Evolutionary conservation across 2,329 filamentous ascomycete species (phyloP), one percentile per base, ranked within the genome.

Genomic region (Apiospora saccharicola): DNA sequence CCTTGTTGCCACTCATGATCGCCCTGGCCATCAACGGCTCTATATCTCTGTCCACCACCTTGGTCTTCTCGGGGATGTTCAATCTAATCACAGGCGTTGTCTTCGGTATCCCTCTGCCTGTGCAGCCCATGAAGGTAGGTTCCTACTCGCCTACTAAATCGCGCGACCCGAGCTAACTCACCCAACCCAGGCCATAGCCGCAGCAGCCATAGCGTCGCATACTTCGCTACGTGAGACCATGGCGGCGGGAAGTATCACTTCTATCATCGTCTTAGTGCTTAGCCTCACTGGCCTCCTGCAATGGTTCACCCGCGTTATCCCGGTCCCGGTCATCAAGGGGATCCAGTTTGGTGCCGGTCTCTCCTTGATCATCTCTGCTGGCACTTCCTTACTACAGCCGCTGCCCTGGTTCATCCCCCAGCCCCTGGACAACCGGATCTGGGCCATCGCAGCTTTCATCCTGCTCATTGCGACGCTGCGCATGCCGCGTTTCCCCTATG

Each of bases 331-430:
- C 0, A 92, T 98, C 70, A 98, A 97, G 80, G 96, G 96, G 43
- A 98, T 98, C 75, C 96, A 98, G 82, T 90, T 98, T 68, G 96
- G 96, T 49, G 96, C 96, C 5, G 96, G 96, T 1, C 85, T 98
- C 68, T 94, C 93, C 22, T 88, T 98, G 22, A 89, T 95, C 71
- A 88, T 97, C 72, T 93, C 93, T 16, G 94, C 94, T 10, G 94
- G 94, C 3, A 86, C 87, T 0, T 88, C 86, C 67, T 87, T 97
- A 72, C 86, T 96, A 16, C 85, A 87, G 24, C 90, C 90, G 2
- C 85, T 98, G 4, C 85, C 86, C 16, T 97, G 94, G 94, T 83
- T 86, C 1, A 80, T 83, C 5, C 90, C 93, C 0, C 88, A 86
- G 61, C 90, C 89, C 82, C 87, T 91, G 8, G 95, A 98, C 82